Evolutionary conservation across 495 filamentous ascomycete genomes (phyloP).

Genomic region (Penicillium coffeae): DNA sequence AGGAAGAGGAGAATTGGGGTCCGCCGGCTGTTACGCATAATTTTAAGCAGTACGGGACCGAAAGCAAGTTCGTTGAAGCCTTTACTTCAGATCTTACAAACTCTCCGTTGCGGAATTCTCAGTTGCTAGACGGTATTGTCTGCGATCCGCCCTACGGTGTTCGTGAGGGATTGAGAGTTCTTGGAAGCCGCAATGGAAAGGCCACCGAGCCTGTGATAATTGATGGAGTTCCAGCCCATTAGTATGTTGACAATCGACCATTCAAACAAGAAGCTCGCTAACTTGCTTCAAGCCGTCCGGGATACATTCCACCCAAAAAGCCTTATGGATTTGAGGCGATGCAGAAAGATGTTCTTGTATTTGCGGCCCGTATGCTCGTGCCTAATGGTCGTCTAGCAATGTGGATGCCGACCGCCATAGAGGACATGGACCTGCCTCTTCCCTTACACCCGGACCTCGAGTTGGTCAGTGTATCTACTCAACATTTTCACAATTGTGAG

Average conservation of each 20-base stretch:
- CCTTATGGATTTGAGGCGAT: constrained; percentile 89
- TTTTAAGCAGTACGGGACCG: constrained; percentile 77
- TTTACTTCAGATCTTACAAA: constrained; percentile 90
- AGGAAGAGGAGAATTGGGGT: constrained; percentile 39
- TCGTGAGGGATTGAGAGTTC: constrained; percentile 81
- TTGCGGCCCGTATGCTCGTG: constrained; percentile 75
- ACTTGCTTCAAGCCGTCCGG: constrained; percentile 49
- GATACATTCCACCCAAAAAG: constrained; percentile 84
- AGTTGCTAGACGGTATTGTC: constrained; percentile 82
- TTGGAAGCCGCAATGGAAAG: constrained; percentile 70
- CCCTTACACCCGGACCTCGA: constrained; percentile 75
- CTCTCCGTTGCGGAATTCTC: constrained; percentile 59
- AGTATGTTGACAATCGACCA: constrained; percentile 40
- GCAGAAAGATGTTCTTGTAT: constrained; percentile 83
- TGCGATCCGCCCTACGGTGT: constrained; percentile 99
- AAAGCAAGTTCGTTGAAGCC: constrained; percentile 60
- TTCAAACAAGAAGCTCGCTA: neutral
- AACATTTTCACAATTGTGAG: constrained; percentile 83
- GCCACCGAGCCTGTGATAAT: constrained; percentile 58
- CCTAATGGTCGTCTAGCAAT: constrained; percentile 77
- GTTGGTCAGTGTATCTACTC: constrained; percentile 74
- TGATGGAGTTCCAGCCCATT: constrained; percentile 67
- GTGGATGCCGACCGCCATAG: constrained; percentile 96
- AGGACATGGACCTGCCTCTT: constrained; percentile 66
- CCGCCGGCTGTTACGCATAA: constrained; percentile 62